Evolutionary conservation across 257 asterid species (phyloP).

Genomic region (Asclepias syriaca): DNA sequence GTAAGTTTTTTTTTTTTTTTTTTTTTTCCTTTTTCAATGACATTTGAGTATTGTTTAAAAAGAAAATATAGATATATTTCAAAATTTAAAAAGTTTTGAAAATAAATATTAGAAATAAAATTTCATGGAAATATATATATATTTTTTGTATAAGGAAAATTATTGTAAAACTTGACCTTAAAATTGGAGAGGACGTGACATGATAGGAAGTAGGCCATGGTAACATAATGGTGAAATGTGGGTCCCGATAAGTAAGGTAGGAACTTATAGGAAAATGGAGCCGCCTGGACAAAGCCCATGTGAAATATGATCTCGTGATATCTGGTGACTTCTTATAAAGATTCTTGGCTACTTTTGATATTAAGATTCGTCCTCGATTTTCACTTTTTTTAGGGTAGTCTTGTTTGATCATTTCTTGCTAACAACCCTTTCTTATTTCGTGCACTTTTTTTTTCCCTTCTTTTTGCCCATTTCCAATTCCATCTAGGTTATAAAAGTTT

Average conservation of each 20-base stretch:
- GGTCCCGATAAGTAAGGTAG: neutral
- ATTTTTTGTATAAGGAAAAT: neutral
- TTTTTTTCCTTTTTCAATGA: too few species aligned
- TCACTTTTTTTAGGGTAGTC: neutral
- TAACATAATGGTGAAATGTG: neutral
- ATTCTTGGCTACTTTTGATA: neutral
- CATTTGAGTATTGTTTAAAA: too few species aligned
- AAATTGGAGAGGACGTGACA: conserved; percentile 3
- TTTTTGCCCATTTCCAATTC: too few species aligned
- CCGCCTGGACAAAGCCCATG: neutral
- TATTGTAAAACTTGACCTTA: too few species aligned
- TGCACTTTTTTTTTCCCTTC: too few species aligned
- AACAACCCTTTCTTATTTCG: neutral
- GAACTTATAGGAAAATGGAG: conserved; percentile 1
- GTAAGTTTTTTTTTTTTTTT: conserved; percentile 27
- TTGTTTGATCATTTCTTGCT: neutral
- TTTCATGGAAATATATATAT: neutral
- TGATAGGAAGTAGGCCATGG: neutral
- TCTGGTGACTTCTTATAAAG: neutral
- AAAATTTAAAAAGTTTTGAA: too few species aligned
- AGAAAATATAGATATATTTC: too few species aligned
- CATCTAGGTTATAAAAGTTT: too few species aligned
- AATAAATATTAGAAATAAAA: too few species aligned
- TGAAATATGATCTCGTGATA: conserved; percentile 4
- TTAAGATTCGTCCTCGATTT: neutral